Percentiles rank a stretch among this genome's conserved stretches.
Conservation (phyloP, 2,329 filamentous ascomycete genomes). For the Microcyclospora tardicrescens region DNA sequence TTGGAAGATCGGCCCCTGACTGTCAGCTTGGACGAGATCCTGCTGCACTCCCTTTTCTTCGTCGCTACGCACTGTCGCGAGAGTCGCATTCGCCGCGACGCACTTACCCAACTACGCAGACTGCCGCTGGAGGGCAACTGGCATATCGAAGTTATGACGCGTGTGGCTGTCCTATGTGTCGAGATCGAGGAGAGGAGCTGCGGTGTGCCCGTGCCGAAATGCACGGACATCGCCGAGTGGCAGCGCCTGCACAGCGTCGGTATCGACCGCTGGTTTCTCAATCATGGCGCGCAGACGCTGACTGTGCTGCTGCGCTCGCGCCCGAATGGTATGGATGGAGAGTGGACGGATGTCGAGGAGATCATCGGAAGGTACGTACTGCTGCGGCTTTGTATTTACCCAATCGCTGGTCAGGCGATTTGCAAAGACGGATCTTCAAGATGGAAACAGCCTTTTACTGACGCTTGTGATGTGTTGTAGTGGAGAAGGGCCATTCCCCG, state of each 20-base stretch:
- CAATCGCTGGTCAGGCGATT: too few species aligned
- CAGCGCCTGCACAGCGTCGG: constrained; percentile 14
- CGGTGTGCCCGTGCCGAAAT: constrained; percentile 8
- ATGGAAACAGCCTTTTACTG: too few species aligned
- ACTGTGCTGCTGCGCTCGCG: constrained; percentile 10
- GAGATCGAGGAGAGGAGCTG: constrained; percentile 14
- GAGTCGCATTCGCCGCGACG: constrained; percentile 14
- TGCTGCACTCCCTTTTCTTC: constrained; percentile 19
- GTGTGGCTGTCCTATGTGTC: constrained; percentile 12
- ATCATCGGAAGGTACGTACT: constrained; percentile 11
- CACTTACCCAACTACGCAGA: constrained; percentile 12
- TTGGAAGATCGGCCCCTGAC: constrained; percentile 16
- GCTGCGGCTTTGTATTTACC: constrained; percentile 1
- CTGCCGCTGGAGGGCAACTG: constrained; percentile 15
- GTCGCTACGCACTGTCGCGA: constrained; percentile 19
- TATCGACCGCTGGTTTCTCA: constrained; percentile 14
- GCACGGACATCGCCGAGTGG: constrained; percentile 21
- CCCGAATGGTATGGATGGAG: constrained; percentile 20
- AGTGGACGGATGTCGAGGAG: constrained; percentile 14
- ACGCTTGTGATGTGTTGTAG: too few species aligned
- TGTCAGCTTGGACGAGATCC: constrained; percentile 19
- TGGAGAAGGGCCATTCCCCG: too few species aligned
- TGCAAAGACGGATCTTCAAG: too few species aligned
- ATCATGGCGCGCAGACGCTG: constrained; percentile 7
- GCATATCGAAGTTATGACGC: constrained; percentile 18